phyloP scores from a whole-genome alignment of 371 early-diverging fungal genomes.

The Rhizopus delemar region DNA sequence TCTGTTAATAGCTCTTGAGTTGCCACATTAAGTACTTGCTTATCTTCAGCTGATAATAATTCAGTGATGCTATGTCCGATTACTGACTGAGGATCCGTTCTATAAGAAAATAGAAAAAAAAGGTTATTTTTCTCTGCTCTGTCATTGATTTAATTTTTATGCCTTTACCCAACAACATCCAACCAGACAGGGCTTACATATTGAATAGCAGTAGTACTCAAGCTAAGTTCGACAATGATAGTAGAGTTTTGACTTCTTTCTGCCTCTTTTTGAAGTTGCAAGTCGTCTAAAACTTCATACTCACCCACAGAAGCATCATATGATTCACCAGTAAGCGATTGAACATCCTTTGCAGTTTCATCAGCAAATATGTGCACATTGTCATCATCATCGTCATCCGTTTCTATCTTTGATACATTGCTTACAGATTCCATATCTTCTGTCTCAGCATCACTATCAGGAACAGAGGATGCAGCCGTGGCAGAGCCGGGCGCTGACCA shows the following conservation, averaged over 20 bases:
- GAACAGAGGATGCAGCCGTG: constrained; percentile 11
- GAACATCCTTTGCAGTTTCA: constrained; percentile 1
- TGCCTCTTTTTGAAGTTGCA: constrained; percentile 54
- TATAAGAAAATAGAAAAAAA: constrained; percentile 13
- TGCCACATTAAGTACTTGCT: constrained; percentile 67
- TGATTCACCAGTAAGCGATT: too few species aligned
- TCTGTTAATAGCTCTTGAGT: constrained; percentile 68
- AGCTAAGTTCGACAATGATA: constrained; percentile 62
- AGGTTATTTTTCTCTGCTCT: too few species aligned
- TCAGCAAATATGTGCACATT: constrained; percentile 9
- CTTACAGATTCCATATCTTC: constrained; percentile 32
- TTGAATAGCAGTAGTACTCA: constrained; percentile 45
- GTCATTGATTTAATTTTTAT: too few species aligned
- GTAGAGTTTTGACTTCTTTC: constrained; percentile 60
- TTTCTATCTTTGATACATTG: constrained; percentile 26
- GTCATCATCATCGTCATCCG: constrained; percentile 24
- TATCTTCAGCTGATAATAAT: constrained; percentile 54
- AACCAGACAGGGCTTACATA: constrained; percentile 68
- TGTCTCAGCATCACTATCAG: constrained; percentile 25
- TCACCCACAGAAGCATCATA: too few species aligned
- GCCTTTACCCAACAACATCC: constrained; percentile 56
- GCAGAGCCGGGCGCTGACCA: constrained; percentile 29
- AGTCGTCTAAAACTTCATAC: constrained; percentile 15
- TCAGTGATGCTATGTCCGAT: constrained; percentile 49
- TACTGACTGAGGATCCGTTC: constrained; percentile 52